Evolutionary conservation across 78 protist genomes (phyloP), one percentile per base, ranked within the genome.

Genomic region (Protostelium mycophagum): DNA sequence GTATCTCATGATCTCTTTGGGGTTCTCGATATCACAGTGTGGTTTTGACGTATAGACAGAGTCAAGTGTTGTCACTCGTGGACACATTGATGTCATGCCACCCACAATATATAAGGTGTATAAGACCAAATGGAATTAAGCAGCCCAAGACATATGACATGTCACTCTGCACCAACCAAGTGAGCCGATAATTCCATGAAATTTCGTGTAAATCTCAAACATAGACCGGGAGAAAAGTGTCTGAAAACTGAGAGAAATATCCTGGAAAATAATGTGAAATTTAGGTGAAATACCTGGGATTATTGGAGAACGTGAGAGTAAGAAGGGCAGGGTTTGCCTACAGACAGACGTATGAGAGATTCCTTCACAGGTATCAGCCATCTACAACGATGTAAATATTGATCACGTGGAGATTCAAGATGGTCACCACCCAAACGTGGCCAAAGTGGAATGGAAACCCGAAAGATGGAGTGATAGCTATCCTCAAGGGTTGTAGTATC

Each of bases 321-420:
- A 34, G 98, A 23, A 88, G 98, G n/a, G 97, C 98, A 0, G 98
- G 98, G 0, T 97, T 87, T 89, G 96, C 98, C 34, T 96, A 93
- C 39, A 94, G 97, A 63, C 94, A 91, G 85, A 51, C 90, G 28
- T 97, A 91, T 63, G 94, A 91, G 34, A 95, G 94, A 87, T 95
- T 97, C 83, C 38, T 95, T 88, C 51, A 94, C 83, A 85, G 98
- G 36, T 96, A 91, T 36, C 89, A 34, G 31, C 84, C 73, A 16
- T 51, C 73, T 51, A 51, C 73, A 51, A 51, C 73, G 73, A 5
- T 51, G 73, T n/a, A n/a, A n/a, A 51, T 16, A 16, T 16, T 5
- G 73, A 16, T 51, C 31, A 51, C 5, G 5, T 16, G 94, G 38
- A 90, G 97, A 28, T 97, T 89, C 94, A 93, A 94, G 90, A 94